phyloP scores from a whole-genome alignment of 768 basidiomycete genomes.

The Phylloporus scabripes region DNA sequence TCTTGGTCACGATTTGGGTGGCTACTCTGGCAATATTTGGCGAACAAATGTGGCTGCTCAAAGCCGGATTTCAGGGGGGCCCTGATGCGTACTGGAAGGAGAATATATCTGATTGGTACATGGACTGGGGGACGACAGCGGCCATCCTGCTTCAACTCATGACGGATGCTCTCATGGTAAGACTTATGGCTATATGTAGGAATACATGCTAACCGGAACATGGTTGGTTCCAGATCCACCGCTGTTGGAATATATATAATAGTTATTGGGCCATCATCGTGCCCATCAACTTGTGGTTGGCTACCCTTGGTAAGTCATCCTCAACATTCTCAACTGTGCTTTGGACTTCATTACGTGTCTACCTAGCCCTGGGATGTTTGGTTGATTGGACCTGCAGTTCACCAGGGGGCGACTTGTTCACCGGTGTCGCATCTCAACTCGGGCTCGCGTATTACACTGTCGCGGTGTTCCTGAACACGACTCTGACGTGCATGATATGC shows the following conservation, averaged over 20 bases:
- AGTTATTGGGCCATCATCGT: conserved; percentile 5
- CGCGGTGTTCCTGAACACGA: conserved; percentile 13
- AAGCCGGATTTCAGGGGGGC: conserved; percentile 33
- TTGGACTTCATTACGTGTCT: not conserved
- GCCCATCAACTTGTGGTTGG: conserved; percentile 21
- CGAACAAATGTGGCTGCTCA: conserved; percentile 34
- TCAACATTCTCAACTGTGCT: not conserved
- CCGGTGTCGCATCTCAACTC: conserved; percentile 6
- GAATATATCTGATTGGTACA: conserved; percentile 24
- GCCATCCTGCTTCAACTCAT: conserved; percentile 31
- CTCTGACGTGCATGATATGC: conserved; percentile 21
- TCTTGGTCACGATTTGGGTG: conserved; percentile 29
- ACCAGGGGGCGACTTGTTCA: conserved; percentile 18
- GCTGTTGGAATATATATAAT: conserved; percentile 34
- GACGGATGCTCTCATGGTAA: conserved; percentile 29
- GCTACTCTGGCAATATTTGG: conserved; percentile 18
- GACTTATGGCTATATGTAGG: not conserved
- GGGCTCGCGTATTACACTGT: conserved; percentile 15
- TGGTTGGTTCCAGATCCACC: conserved; percentile 32
- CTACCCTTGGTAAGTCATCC: conserved; percentile 16
- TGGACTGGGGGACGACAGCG: conserved; percentile 22
- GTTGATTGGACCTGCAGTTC: conserved; percentile 7
- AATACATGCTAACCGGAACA: conserved; percentile 1
- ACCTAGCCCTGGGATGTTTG: conserved; percentile 16
- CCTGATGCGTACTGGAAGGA: conserved; percentile 26